Evolutionary conservation across 768 basidiomycete species (phyloP).

Genomic region (Lentinula raphanica): DNA sequence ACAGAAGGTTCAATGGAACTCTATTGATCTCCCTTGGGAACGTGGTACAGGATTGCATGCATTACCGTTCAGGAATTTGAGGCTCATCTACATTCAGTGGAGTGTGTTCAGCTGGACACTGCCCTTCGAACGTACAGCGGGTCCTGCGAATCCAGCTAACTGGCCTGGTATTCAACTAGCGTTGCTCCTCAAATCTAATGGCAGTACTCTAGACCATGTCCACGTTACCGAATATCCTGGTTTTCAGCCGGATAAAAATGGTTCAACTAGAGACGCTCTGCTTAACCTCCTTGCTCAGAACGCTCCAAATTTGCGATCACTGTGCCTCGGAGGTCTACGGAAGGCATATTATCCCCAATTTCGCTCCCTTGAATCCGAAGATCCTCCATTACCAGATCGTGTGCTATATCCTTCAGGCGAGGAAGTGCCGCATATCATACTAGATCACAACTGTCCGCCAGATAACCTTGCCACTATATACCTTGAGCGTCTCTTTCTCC

Average conservation of each 20-base stretch:
- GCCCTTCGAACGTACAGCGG: not conserved
- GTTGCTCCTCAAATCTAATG: not conserved
- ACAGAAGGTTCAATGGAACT: not conserved
- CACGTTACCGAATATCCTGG: not conserved
- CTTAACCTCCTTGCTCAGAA: not conserved
- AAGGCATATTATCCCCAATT: no score
- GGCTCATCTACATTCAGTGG: not conserved
- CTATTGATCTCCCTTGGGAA: constrained; percentile 3
- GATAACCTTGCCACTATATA: not conserved
- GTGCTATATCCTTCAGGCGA: not conserved
- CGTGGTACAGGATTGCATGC: not conserved
- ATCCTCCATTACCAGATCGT: no score
- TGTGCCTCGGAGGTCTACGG: not conserved
- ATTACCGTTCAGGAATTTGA: not conserved
- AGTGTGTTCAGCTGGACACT: not conserved
- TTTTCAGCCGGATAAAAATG: not conserved
- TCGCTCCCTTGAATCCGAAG: no score
- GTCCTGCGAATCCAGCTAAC: not conserved
- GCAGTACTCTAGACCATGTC: not conserved
- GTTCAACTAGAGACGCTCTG: not conserved
- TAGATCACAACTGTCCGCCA: no score
- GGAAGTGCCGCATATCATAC: not conserved
- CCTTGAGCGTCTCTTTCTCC: not conserved
- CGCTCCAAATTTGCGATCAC: not conserved
- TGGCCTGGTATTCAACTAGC: not conserved